Percentiles rank a stretch among this genome's conserved stretches.
Conservation (phyloP, 2,329 filamentous ascomycete genomes). For the Pseudocercospora eumusae region DNA sequence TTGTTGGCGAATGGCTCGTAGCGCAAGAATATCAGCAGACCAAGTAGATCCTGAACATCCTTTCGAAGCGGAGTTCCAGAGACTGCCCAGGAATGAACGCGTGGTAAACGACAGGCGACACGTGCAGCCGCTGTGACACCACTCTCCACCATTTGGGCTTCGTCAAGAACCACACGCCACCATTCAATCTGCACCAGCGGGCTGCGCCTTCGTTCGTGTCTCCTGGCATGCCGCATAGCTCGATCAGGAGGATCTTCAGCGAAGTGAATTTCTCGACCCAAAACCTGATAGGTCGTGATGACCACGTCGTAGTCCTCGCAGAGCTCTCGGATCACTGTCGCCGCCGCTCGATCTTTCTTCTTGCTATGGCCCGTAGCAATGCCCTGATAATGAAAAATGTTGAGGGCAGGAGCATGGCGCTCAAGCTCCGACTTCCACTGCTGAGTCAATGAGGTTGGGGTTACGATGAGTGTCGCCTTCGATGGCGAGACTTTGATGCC, state of each 20-base stretch:
- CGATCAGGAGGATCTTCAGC: constrained; percentile 70
- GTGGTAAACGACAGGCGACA: constrained; percentile 76
- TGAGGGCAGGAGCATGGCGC: constrained; percentile 58
- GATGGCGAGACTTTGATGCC: constrained; percentile 53
- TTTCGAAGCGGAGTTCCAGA: constrained; percentile 88
- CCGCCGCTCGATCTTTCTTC: constrained; percentile 39
- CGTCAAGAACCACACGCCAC: constrained; percentile 77
- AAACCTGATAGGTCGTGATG: constrained; percentile 65
- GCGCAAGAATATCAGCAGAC: constrained; percentile 76
- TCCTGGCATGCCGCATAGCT: constrained; percentile 56
- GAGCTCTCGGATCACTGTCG: constrained; percentile 51
- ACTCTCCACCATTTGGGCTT: constrained; percentile 91
- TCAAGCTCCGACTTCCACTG: constrained; percentile 65
- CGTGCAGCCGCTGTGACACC: constrained; percentile 80
- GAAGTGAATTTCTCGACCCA: constrained; percentile 80
- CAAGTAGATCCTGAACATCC: constrained; percentile 74
- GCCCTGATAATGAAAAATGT: constrained; percentile 59
- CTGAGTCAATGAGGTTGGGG: constrained; percentile 61
- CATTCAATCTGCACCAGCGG: constrained; percentile 79
- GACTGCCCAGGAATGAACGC: constrained; percentile 87
- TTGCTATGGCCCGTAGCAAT: constrained; percentile 39
- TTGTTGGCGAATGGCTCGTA: constrained; percentile 74
- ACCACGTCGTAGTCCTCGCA: constrained; percentile 57
- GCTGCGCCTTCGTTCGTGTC: constrained; percentile 64
- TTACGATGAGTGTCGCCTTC: constrained; percentile 63